Conservation (phyloP, 805 yeast genomes). For the Zygosaccharomyces lentus region DNA sequence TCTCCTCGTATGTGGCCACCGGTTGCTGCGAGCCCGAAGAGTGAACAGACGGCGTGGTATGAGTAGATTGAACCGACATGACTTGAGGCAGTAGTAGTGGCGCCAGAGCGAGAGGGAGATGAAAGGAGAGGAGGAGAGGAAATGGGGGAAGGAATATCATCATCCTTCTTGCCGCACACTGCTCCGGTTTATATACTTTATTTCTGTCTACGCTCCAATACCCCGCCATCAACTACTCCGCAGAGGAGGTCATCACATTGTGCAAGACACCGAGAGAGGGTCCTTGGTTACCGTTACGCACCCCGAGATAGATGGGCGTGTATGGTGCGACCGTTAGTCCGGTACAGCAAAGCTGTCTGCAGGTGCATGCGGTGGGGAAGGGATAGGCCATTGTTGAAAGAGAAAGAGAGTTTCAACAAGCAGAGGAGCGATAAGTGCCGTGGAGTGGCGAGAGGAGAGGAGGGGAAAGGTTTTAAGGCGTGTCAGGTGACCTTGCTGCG, state of each 20-base stretch:
- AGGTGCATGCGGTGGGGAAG: too few species aligned
- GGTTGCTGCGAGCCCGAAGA: slow-evolving; percentile 9
- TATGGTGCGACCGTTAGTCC: too few species aligned
- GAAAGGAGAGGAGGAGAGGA: too few species aligned
- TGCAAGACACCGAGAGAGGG: not conserved
- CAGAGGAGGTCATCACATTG: not conserved
- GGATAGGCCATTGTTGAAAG: too few species aligned
- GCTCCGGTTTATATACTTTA: not conserved
- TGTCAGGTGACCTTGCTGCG: not conserved
- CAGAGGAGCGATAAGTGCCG: too few species aligned
- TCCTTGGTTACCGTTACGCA: not conserved
- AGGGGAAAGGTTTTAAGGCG: too few species aligned
- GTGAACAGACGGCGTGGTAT: not conserved
- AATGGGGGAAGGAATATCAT: too few species aligned
- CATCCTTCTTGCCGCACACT: not conserved
- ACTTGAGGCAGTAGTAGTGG: not conserved
- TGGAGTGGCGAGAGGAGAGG: too few species aligned
- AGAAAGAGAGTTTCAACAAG: too few species aligned
- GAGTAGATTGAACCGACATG: not conserved
- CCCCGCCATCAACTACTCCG: not conserved
- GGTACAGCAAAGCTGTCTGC: too few species aligned
- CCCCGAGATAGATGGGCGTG: not conserved
- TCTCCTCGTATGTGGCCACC: slow-evolving; percentile 7
- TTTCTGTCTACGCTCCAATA: not conserved
- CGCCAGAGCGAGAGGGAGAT: not conserved